Conservation (phyloP, 176 grass and related monocot genomes). For the Phragmites australis region DNA sequence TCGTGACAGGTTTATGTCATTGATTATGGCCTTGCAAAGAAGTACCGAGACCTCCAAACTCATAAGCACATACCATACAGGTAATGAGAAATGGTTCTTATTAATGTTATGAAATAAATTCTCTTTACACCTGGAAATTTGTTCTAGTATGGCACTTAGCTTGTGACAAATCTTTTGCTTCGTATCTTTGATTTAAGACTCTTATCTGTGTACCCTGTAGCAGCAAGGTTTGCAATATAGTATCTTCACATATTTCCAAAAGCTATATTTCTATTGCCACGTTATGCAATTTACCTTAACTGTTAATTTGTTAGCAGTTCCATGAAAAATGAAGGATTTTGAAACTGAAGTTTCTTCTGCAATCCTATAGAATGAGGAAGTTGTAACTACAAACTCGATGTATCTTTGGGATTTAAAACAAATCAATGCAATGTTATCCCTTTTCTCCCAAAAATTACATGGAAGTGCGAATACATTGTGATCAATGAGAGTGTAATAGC, state of each 20-base stretch:
- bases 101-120: conserved; percentile 17
- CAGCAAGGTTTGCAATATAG: background rate
- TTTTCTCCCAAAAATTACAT: background rate
- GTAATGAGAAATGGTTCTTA: conserved; percentile 35
- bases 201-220: background rate
- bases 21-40: conserved; percentile 72
- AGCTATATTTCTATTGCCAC: background rate
- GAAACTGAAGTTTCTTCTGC: background rate
- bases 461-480: background rate
- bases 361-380: background rate
- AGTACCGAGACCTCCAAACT: conserved; percentile 70
- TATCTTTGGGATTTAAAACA: background rate
- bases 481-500: background rate
- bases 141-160: background rate
- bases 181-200: background rate
- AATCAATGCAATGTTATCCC: background rate
- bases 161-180: background rate
- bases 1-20: conserved; percentile 59
- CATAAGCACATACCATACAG: conserved; percentile 76
- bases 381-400: background rate
- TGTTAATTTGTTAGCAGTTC: background rate
- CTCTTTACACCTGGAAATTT: conserved; percentile 13
- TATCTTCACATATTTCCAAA: background rate
- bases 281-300: conserved; percentile 10
- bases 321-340: background rate